Percentiles rank a stretch among this genome's conserved stretches.
Evolutionary conservation across 108 stramenopile genomes (phyloP).

Genomic region (Thalassiosira profunda): DNA sequence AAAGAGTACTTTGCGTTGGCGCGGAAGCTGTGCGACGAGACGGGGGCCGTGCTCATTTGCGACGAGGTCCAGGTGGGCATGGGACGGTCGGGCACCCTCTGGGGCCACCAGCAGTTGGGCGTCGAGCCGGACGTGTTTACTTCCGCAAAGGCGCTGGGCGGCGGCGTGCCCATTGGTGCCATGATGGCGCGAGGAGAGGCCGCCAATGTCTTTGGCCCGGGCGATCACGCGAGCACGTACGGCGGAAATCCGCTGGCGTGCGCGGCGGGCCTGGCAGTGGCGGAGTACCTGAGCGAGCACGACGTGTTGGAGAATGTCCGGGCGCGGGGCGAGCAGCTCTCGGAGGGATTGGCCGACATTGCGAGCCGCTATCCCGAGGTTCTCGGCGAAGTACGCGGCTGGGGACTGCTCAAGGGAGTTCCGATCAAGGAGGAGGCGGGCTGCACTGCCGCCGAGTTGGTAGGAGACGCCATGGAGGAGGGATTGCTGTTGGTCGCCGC

Average conservation of each 20-base stretch:
- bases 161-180: constrained; percentile 98
- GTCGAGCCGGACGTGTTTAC: constrained; percentile 97
- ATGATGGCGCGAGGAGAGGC: constrained; percentile 93
- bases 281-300: constrained; percentile 82
- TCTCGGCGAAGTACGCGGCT: constrained; percentile 91
- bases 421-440: constrained; percentile 74
- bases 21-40: constrained; percentile 86
- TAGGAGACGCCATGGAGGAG: constrained; percentile 87
- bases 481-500: constrained; percentile 95
- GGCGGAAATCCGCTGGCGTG: constrained; percentile 97
- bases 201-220: constrained; percentile 92
- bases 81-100: constrained; percentile 96
- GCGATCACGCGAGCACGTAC: constrained; percentile 98
- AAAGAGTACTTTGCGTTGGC: constrained; percentile 81
- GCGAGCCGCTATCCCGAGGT: constrained; percentile 78
- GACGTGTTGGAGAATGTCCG: constrained; percentile 88
- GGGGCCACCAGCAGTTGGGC: constrained; percentile 93
- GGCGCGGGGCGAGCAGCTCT: constrained; percentile 89
- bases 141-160: constrained; percentile 97
- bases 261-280: constrained; percentile 90
- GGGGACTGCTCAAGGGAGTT: constrained; percentile 93
- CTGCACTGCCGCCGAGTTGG: constrained; percentile 89
- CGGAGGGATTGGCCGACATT: constrained; percentile 70
- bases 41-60: constrained; percentile 90
- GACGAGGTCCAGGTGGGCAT: constrained; percentile 99